Evolutionary conservation across 2,329 filamentous ascomycete species (phyloP).

Genomic region (Diplodia corticola): DNA sequence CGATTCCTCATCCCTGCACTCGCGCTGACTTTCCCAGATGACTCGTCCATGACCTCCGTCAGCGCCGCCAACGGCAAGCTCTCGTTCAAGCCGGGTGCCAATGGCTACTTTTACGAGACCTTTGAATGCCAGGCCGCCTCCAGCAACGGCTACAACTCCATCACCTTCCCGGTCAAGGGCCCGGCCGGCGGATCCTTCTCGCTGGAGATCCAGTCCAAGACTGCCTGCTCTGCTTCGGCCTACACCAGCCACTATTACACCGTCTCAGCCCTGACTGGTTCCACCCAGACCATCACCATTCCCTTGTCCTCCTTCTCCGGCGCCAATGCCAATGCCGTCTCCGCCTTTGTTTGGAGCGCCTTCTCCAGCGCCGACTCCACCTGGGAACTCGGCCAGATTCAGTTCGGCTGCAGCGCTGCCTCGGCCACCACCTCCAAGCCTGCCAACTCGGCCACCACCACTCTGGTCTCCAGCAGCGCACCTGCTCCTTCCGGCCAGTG

Average conservation of each 20-base stretch:
- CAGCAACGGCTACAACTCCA: constrained; percentile 49
- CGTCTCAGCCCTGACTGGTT: constrained; percentile 52
- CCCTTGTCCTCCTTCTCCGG: constrained; percentile 52
- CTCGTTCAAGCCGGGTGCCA: constrained; percentile 51
- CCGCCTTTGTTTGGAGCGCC: constrained; percentile 47
- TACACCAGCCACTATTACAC: constrained; percentile 49
- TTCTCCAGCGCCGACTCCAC: constrained; percentile 42
- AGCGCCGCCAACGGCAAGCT: constrained; percentile 47
- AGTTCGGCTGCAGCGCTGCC: constrained; percentile 44
- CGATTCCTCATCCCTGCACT: no score
- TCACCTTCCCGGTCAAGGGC: constrained; percentile 52
- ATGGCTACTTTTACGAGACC: constrained; percentile 57
- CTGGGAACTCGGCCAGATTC: constrained; percentile 54
- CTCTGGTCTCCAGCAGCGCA: constrained; percentile 23
- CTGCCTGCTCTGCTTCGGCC: constrained; percentile 44
- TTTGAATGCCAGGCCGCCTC: constrained; percentile 51
- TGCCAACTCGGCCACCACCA: constrained; percentile 13
- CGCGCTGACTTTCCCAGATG: constrained; percentile 42
- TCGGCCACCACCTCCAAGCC: constrained; percentile 17
- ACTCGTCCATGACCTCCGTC: constrained; percentile 50
- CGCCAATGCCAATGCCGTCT: constrained; percentile 53
- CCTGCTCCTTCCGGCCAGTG: constrained; percentile 40
- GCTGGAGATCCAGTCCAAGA: constrained; percentile 52
- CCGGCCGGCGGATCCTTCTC: constrained; percentile 44
- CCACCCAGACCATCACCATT: constrained; percentile 52